Evolutionary conservation across 164 flowering plant species (phyloP).

Genomic region (Piper longum): DNA sequence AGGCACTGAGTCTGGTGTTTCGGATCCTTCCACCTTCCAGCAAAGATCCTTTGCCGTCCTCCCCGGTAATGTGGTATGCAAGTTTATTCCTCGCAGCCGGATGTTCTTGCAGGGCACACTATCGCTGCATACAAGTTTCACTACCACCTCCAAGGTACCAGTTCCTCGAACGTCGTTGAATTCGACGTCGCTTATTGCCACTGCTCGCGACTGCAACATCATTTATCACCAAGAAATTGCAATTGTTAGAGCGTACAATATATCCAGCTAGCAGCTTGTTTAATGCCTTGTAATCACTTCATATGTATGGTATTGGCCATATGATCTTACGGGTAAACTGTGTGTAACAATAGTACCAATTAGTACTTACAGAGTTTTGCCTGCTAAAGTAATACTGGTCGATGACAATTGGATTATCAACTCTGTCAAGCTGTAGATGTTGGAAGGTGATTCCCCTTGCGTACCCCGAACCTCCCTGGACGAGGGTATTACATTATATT

Average conservation of each 20-base stretch:
- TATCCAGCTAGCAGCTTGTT: too few relatives aligned
- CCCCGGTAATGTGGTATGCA: background rate
- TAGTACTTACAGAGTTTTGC: slow-evolving; percentile 1
- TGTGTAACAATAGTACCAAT: too few relatives aligned
- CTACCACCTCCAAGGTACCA: background rate
- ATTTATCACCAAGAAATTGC: background rate
- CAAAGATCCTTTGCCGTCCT: background rate
- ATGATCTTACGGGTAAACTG: too few relatives aligned
- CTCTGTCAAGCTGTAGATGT: background rate
- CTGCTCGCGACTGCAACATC: background rate
- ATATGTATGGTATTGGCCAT: too few relatives aligned
- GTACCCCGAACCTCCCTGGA: background rate
- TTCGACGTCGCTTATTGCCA: background rate
- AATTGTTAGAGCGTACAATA: too few relatives aligned
- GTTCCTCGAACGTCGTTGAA: background rate
- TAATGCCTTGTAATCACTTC: too few relatives aligned
- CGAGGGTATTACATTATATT: background rate
- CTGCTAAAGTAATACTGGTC: slow-evolving; percentile 1
- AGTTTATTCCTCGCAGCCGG: background rate
- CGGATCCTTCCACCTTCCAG: background rate
- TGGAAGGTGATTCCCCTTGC: background rate
- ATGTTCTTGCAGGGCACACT: slow-evolving; percentile 2
- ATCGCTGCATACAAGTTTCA: slow-evolving; percentile 5
- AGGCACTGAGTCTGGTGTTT: background rate
- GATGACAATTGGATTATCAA: background rate